Conservation (phyloP, 2,329 filamentous ascomycete species). For the Venturia nashicola region DNA sequence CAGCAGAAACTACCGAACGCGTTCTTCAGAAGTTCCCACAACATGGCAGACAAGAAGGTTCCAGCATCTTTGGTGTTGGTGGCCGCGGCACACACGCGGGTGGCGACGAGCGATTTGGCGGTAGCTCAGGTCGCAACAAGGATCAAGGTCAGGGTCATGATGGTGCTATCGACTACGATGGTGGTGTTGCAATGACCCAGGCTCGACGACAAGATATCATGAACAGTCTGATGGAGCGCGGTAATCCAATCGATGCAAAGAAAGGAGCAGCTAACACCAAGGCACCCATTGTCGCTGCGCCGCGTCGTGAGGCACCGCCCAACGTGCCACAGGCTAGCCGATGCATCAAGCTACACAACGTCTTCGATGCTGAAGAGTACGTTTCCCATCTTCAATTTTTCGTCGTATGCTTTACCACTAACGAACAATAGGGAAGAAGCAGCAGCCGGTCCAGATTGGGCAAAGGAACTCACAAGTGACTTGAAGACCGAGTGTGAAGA, state of each 20-base stretch:
- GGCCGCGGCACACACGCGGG: slow-evolving; percentile 76
- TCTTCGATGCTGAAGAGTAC: slow-evolving; percentile 88
- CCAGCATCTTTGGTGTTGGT: slow-evolving; percentile 79
- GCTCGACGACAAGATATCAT: slow-evolving; percentile 97
- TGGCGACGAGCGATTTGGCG: slow-evolving; percentile 64
- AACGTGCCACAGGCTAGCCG: slow-evolving; percentile 87
- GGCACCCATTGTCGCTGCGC: slow-evolving; percentile 33
- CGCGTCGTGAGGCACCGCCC: slow-evolving; percentile 46
- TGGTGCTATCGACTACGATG: slow-evolving; percentile 90
- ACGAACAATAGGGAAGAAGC: slow-evolving; percentile 58
- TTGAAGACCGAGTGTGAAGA: slow-evolving; percentile 84
- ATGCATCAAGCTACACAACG: slow-evolving; percentile 88
- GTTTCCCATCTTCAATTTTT: slow-evolving; percentile 25
- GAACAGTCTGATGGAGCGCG: slow-evolving; percentile 93
- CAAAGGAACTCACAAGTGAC: slow-evolving; percentile 89
- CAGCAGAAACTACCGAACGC: slow-evolving; percentile 88
- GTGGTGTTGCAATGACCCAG: slow-evolving; percentile 98
- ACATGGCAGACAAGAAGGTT: slow-evolving; percentile 71
- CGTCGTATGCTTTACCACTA: background rate
- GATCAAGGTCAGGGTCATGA: slow-evolving; percentile 81
- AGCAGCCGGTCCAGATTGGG: slow-evolving; percentile 76
- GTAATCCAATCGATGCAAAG: slow-evolving; percentile 48
- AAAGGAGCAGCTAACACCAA: slow-evolving; percentile 64
- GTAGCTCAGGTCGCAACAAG: slow-evolving; percentile 75
- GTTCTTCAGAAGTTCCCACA: slow-evolving; percentile 85